These are phyloP conservation scores for Arctium lappa DNA, from an alignment of 129 eudicot genomes.

Conservation along the genomic window DNA sequence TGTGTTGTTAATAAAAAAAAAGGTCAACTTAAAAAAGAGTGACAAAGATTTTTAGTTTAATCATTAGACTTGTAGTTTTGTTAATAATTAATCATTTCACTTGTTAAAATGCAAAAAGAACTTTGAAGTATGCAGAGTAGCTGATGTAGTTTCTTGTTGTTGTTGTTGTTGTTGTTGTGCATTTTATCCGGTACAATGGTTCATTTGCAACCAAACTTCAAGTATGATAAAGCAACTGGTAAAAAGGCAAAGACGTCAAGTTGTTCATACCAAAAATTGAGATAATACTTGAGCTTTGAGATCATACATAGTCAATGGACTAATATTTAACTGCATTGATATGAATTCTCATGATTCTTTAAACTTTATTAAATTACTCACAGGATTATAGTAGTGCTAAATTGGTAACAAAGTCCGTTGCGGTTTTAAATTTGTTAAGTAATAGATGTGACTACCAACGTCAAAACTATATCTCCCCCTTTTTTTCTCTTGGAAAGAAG, in stretches of 20 bases:
- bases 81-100: background rate
- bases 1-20: constrained; percentile 1
- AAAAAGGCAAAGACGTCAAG: background rate
- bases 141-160: too few relatives aligned
- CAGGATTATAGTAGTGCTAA: background rate
- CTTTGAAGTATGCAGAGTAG: background rate
- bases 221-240: background rate
- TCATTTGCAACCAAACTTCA: background rate
- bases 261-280: background rate
- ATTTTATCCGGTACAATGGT: background rate
- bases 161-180: too few relatives aligned
- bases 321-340: background rate
- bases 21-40: background rate
- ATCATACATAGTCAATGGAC: background rate
- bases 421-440: constrained; percentile 15
- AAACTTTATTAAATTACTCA: background rate
- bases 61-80: background rate
- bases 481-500: background rate
- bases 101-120: constrained; percentile 8
- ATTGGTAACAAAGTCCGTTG: constrained; percentile 11
- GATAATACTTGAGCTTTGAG: background rate
- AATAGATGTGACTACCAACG: background rate
- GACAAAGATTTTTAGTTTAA: background rate
- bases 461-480: background rate
- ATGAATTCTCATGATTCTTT: background rate